Base-by-base conservation (phyloP, 306 rosid genomes). In the Adenanthera pavonina region DNA sequence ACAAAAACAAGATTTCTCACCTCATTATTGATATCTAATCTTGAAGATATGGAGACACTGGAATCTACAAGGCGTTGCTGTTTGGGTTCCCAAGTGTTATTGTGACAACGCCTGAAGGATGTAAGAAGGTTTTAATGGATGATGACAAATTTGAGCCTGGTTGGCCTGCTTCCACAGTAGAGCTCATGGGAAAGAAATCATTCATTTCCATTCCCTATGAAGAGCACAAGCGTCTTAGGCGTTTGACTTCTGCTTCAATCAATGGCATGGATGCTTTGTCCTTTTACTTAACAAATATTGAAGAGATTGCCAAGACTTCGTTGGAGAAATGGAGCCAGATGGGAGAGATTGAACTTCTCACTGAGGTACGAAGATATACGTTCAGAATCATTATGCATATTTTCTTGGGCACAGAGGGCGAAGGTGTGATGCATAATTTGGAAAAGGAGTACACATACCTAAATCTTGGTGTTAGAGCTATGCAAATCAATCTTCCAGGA, bases 401-500 rank as follows among this genome's bases (percentile, higher is more conserved):
- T 80, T 93, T 91, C 20, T 87, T 93, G 19, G 84, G 96, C 81
- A 79, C 96, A 0, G 95, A 85, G 83, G 85, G 89, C 43, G 92
- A 88, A 16, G 6, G 52, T 0, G 91, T 82, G 2, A 82, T 87
- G 93, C 89, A 86, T 38, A 87, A 85, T 69, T 46, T 93, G 83
- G 97, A 93, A 82, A 87, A 54, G 62, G 93, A 93, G 66, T 93
- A 90, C 41, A 91, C 93, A 0, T 6, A 41, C 7, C 92, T 93
- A 46, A 93, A 93, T 49, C 82, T 78, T 68, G 97, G 97, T 19
- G 85, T 93, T 30, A 86, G 97, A 82, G 93, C 97, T 46, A 87
- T 93, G 97, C 85, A 87, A 4, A 87, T 93, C 66, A 87, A 93
- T 69, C 1, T 93, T 70, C 97, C 97, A 1, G 97, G 97, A 60